Evolutionary conservation across 768 basidiomycete species (phyloP), one percentile per base, ranked within the genome.

Genomic region (Leucocoprinus birnbaumii): DNA sequence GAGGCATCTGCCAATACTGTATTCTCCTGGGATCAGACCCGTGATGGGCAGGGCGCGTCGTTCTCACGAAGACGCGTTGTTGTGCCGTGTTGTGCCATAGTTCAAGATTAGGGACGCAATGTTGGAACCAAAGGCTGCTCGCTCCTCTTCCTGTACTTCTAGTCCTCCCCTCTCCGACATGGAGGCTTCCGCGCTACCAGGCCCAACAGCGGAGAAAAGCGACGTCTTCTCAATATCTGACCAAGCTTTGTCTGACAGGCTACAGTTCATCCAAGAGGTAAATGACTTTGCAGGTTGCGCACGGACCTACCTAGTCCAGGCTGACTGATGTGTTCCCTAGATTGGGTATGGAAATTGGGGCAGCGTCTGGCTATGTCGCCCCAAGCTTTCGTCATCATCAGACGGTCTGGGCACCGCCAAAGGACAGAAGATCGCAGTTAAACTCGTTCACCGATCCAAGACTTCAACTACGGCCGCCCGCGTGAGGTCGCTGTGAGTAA

Each of bases 331-430:
- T 34, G 42, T 27, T 42, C 2, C 52, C n/a, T 56, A 93, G 89
- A 88, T 93, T 73, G 92, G 92, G 27, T 91, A 82, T 65, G 92
- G 93, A 41, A 94, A 94, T 72, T 96, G 93, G 93, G 93, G 93
- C 35, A 88, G 86, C 66, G 91, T 94, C 59, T 93, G 89, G 91
- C 71, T 89, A 60, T 89, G 86, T 65, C 73, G 72, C 34, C 84
- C 86, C 57, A 89, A 83, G 69, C 74, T 74, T 46, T 66, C 77
- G 3, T 62, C 64, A 40, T 59, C 62, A 46, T 71, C 68, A 48
- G 71, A 74, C 55, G 65, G 67, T 55, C 60, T 74, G 51, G 61
- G 71, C 62, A 68, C 64, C 51, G 69, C 71, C 27, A 71, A 71
- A 40, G 77, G 76, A 48, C 77, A 73, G 61, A 85, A 86, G 64